Conservation (phyloP, 441 rosid species). For the Manihot esculenta region DNA sequence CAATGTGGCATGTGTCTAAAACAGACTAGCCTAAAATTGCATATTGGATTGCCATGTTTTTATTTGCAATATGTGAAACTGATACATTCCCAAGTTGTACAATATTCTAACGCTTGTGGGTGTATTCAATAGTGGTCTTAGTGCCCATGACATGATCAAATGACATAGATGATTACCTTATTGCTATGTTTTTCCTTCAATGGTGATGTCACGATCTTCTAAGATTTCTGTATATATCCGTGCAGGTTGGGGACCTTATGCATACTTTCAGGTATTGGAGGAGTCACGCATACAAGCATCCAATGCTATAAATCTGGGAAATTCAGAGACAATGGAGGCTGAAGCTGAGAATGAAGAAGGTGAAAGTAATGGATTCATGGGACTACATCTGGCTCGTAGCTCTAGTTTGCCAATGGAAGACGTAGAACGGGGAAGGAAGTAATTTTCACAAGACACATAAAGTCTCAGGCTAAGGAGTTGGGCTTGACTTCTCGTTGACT, state of each 20-base stretch:
- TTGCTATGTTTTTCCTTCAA: background rate
- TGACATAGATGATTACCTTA: no score
- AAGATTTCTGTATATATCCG: constrained; percentile 2
- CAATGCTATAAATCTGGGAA: constrained; percentile 25
- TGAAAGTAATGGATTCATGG: constrained; percentile 39
- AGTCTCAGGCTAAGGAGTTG: background rate
- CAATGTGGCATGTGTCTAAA: background rate
- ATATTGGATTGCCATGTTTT: background rate
- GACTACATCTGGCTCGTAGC: constrained; percentile 40
- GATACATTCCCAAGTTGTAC: background rate
- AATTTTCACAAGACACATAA: background rate
- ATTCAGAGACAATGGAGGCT: constrained; percentile 19
- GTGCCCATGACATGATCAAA: background rate
- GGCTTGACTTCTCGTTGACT: background rate
- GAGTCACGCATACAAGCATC: constrained; percentile 30
- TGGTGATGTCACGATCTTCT: background rate
- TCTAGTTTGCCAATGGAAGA: constrained; percentile 34
- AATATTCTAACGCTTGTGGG: background rate
- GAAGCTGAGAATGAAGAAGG: constrained; percentile 32
- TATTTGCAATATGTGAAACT: background rate
- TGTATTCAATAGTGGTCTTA: background rate
- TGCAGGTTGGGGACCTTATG: constrained; percentile 85
- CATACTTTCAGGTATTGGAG: constrained; percentile 65
- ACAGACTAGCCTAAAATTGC: background rate
- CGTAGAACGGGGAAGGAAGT: constrained; percentile 41